phyloP scores from a whole-genome alignment of 306 rosid genomes.

The barrel medic (Medicago truncatula) region MtrunA17r5.0-ANR NC_053048.1:2569001-2569500 shows the following conservation, averaged over 20 bases:
- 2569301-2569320: background rate
- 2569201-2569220: too few species aligned
- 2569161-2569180: background rate
- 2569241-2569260: background rate
- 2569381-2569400: background rate
- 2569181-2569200: background rate
- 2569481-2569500: constrained; percentile 25
- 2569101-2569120: background rate
- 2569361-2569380: background rate
- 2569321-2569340: background rate
- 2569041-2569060: background rate
- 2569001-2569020: too few species aligned
- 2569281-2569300: background rate
- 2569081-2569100: background rate
- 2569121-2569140: background rate
- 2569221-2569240: background rate
- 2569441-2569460: constrained; percentile 18
- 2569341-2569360: background rate
- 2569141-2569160: too few species aligned
- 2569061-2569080: constrained; percentile 6
- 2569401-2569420: constrained; percentile 12
- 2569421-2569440: constrained; percentile 30
- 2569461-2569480: constrained; percentile 14
- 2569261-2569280: background rate
- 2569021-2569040: background rate